Conservation (phyloP, 2,329 filamentous ascomycete genomes). For the Monosporascus cannonballus region DNA sequence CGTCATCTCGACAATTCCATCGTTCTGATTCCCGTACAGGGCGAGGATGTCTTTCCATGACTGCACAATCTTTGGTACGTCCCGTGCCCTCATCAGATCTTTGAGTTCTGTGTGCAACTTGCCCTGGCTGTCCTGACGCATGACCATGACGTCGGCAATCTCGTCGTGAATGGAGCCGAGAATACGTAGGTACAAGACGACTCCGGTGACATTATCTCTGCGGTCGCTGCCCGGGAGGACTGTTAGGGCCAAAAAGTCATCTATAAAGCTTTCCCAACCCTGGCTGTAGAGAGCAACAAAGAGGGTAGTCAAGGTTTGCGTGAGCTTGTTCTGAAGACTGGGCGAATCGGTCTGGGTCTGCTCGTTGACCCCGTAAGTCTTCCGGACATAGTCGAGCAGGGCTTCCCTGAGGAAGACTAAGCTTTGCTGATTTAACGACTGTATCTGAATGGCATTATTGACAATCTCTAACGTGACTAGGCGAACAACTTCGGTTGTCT, state of each 20-base stretch:
- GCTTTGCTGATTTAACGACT: constrained; percentile 66
- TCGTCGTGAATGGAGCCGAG: constrained; percentile 91
- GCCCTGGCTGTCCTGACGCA: constrained; percentile 69
- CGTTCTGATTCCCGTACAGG: constrained; percentile 65
- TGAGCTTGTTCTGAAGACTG: constrained; percentile 91
- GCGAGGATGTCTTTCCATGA: constrained; percentile 90
- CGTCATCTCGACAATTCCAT: constrained; percentile 76
- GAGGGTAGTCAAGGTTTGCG: constrained; percentile 89
- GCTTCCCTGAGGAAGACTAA: constrained; percentile 73
- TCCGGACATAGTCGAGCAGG: constrained; percentile 73
- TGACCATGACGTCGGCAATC: constrained; percentile 87
- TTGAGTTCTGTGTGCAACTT: constrained; percentile 87
- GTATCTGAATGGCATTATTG: constrained; percentile 82
- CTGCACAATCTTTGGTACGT: constrained; percentile 79
- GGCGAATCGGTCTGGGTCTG: constrained; percentile 60
- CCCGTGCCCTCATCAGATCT: constrained; percentile 78
- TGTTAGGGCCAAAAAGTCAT: constrained; percentile 79
- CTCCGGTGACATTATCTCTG: constrained; percentile 66
- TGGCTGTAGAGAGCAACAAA: constrained; percentile 82
- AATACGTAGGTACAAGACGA: constrained; percentile 82
- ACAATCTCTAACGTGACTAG: constrained; percentile 88
- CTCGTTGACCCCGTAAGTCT: constrained; percentile 60
- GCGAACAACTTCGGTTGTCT: constrained; percentile 75
- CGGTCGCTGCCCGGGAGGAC: constrained; percentile 51
- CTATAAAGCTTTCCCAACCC: constrained; percentile 84